These are phyloP conservation scores for Larix kaempferi DNA, from an alignment of 75 land plant genomes.

Conservation along the genomic window DNA sequence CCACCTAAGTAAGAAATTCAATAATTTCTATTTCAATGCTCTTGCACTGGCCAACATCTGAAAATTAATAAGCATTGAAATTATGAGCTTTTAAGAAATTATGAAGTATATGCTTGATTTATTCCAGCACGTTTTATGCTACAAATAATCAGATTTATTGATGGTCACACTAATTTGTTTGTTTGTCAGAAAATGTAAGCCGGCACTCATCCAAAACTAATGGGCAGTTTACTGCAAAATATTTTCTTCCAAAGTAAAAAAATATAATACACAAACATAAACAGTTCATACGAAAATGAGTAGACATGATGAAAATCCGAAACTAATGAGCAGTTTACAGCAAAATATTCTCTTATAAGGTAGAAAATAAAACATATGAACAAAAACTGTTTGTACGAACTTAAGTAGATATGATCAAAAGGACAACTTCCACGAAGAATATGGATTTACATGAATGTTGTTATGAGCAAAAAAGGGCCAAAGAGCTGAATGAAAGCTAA, in stretches of 20 bases:
- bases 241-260: background rate
- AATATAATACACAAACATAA: background rate
- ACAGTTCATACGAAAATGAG: background rate
- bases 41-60: no score
- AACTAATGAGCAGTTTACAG: background rate
- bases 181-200: background rate
- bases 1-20: background rate
- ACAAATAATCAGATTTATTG: background rate
- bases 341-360: background rate
- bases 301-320: constrained; percentile 7
- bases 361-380: background rate
- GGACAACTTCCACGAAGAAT: background rate
- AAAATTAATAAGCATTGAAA: no score
- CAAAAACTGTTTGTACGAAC: background rate
- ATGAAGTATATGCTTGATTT: no score
- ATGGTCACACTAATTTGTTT: background rate
- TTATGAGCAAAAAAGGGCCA: constrained; percentile 98
- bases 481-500: constrained; percentile 86
- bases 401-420: constrained; percentile 7
- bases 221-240: background rate
- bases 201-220: background rate
- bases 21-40: no score
- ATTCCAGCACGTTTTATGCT: background rate
- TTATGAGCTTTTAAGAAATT: no score
- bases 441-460: constrained; percentile 67